Percentiles rank a stretch among this genome's conserved stretches.
These are phyloP conservation scores for Eucalyptus curtisii DNA, from an alignment of 345 rosid genomes.

Conservation along the genomic window DNA sequence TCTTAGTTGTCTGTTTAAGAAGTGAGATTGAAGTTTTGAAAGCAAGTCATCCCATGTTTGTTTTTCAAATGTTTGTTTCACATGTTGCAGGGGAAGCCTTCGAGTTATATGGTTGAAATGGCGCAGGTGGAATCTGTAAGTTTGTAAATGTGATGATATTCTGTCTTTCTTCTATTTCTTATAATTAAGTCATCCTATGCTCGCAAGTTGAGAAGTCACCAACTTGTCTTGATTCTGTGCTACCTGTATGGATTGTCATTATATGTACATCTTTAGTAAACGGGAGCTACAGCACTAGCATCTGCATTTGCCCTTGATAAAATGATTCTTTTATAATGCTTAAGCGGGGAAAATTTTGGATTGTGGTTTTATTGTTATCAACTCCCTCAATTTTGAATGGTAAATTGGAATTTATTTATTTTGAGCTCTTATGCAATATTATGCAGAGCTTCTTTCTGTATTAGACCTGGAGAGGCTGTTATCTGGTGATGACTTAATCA, in stretches of 20 bases:
- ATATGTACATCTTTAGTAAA: background rate
- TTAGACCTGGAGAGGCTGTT: background rate
- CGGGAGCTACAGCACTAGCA: background rate
- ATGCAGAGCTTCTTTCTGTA: background rate
- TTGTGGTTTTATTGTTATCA: background rate
- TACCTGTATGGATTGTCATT: background rate
- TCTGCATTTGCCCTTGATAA: background rate
- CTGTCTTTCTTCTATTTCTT: background rate
- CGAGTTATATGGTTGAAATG: constrained; percentile 94
- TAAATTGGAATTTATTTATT: background rate
- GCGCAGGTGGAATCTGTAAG: constrained; percentile 79
- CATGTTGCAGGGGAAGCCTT: constrained; percentile 57
- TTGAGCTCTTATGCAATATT: background rate
- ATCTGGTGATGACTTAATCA: background rate
- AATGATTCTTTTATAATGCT: background rate
- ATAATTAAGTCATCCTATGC: background rate
- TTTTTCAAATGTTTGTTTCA: background rate
- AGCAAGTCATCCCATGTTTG: background rate
- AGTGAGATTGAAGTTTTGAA: background rate
- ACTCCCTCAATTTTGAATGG: background rate
- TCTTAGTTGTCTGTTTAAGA: background rate
- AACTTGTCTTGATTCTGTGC: background rate
- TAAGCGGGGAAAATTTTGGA: background rate
- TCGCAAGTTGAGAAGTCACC: background rate
- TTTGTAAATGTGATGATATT: background rate